Evolutionary conservation across 2,329 filamentous ascomycete species (phyloP).

Genomic region (Colletotrichum agaves): DNA sequence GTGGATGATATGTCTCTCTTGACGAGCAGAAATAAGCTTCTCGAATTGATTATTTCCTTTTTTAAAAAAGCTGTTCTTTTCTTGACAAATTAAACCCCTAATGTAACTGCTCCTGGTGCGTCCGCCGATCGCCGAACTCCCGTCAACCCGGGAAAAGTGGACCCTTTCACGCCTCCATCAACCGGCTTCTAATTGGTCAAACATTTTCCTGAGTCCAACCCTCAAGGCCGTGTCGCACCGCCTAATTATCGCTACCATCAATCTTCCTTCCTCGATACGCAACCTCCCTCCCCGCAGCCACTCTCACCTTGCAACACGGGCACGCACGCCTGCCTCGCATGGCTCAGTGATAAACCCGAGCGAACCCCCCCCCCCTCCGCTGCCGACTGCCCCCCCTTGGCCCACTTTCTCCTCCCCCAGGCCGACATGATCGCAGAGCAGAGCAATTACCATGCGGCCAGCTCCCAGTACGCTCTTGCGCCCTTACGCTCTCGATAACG

Average conservation of each 20-base stretch:
- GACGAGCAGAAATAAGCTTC: not conserved
- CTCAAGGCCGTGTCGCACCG: conserved; percentile 7
- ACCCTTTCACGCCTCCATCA: not conserved
- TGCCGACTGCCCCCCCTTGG: conserved; percentile 1
- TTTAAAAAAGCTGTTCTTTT: not conserved
- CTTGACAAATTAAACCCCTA: not conserved
- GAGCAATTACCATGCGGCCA: conserved; percentile 37
- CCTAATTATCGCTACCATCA: conserved; percentile 8
- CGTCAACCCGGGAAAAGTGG: not conserved
- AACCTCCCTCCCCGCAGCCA: not conserved
- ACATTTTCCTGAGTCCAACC: conserved; percentile 15
- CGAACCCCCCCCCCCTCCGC: not conserved
- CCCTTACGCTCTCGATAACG: conserved; percentile 31
- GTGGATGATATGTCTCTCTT: not conserved
- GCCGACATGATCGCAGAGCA: conserved; percentile 36
- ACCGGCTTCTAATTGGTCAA: conserved; percentile 22
- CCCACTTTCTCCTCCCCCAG: not conserved
- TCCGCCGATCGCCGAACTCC: conserved; percentile 1
- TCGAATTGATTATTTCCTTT: not conserved
- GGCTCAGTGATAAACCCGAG: conserved; percentile 8
- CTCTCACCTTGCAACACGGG: not conserved
- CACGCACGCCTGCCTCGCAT: not conserved
- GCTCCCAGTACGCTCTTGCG: conserved; percentile 34
- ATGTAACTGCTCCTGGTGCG: not conserved
- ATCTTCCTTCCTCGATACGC: not conserved